A percentile compares a stretch with the other conserved stretches of the same genome.
Evolutionary conservation across 331 rosid species (phyloP).

Genomic region (Cydonia oblonga): DNA sequence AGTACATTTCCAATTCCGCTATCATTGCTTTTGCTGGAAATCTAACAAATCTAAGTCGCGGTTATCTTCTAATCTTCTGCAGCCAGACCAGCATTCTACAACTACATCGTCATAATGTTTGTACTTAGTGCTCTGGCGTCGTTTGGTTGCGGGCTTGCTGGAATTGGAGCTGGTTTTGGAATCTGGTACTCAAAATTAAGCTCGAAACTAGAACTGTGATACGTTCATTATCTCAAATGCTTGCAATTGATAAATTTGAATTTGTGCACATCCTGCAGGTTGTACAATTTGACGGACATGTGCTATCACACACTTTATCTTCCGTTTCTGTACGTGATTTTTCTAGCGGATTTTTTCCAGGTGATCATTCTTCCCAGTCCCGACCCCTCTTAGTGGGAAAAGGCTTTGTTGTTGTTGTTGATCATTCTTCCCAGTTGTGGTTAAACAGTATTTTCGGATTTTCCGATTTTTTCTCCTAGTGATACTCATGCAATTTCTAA

Average conservation of each 20-base stretch:
- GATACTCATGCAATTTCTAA: not conserved
- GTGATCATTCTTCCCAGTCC: conserved; percentile 12
- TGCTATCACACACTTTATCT: conserved; percentile 65
- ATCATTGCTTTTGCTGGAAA: not conserved
- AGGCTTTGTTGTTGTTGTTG: no score
- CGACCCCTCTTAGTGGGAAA: no score
- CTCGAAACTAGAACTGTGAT: not conserved
- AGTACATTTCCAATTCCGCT: conserved; percentile 19
- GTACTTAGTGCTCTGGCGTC: conserved; percentile 27
- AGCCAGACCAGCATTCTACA: conserved; percentile 70
- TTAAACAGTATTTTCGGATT: not conserved
- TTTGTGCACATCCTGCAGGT: conserved; percentile 37
- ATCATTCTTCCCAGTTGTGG: not conserved
- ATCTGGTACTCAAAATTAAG: conserved; percentile 36
- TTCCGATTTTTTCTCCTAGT: not conserved
- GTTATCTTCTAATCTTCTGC: conserved; percentile 23
- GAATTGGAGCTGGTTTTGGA: conserved; percentile 41
- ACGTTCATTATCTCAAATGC: not conserved
- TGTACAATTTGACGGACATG: conserved; percentile 38
- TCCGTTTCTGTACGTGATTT: conserved; percentile 56
- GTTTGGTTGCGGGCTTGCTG: conserved; percentile 54
- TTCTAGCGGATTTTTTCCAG: conserved; percentile 66
- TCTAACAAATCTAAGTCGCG: conserved; percentile 1
- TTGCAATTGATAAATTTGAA: not conserved
- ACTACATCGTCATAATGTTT: conserved; percentile 54